Conservation (phyloP, 805 yeast genomes). For the Lachancea thermotolerans region DNA sequence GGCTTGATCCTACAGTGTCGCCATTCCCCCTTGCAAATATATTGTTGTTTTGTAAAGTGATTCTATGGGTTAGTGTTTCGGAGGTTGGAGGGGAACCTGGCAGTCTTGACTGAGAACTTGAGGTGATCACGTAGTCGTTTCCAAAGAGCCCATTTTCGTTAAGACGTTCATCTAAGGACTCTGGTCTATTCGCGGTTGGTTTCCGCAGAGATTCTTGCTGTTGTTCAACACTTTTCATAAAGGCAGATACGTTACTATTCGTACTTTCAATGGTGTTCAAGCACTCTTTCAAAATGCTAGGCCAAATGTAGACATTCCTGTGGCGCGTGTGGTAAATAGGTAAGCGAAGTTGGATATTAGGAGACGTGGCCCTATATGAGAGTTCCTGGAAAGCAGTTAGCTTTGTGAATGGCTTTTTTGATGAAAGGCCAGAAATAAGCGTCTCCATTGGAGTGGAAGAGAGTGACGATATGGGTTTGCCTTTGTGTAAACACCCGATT, state of each 20-base stretch:
- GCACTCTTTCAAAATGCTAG: conserved; percentile 54
- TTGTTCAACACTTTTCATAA: conserved; percentile 16
- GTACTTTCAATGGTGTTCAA: conserved; percentile 45
- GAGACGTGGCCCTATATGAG: conserved; percentile 52
- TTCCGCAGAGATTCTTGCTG: conserved; percentile 8
- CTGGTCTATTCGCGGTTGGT: conserved; percentile 4
- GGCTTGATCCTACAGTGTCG: conserved; percentile 3
- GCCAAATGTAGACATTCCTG: conserved; percentile 47
- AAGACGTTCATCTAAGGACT: background rate
- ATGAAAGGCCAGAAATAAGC: conserved; percentile 55
- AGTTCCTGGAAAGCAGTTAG: conserved; percentile 72
- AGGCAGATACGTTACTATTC: conserved; percentile 32
- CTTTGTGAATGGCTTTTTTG: conserved; percentile 42
- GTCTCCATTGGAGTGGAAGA: conserved; percentile 58
- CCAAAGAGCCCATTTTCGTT: conserved; percentile 28
- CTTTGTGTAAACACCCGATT: conserved; percentile 65
- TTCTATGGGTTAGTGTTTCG: conserved; percentile 14
- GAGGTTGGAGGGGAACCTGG: conserved; percentile 16
- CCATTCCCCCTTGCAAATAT: conserved; percentile 12
- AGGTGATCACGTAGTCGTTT: conserved; percentile 23
- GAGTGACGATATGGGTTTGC: conserved; percentile 48
- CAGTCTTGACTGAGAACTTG: conserved; percentile 10
- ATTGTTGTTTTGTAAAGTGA: conserved; percentile 21
- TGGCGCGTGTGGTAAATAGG: conserved; percentile 48
- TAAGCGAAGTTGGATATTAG: conserved; percentile 41